Base-by-base conservation (phyloP, 345 rosid genomes). In the Cardamine occulta region DNA sequence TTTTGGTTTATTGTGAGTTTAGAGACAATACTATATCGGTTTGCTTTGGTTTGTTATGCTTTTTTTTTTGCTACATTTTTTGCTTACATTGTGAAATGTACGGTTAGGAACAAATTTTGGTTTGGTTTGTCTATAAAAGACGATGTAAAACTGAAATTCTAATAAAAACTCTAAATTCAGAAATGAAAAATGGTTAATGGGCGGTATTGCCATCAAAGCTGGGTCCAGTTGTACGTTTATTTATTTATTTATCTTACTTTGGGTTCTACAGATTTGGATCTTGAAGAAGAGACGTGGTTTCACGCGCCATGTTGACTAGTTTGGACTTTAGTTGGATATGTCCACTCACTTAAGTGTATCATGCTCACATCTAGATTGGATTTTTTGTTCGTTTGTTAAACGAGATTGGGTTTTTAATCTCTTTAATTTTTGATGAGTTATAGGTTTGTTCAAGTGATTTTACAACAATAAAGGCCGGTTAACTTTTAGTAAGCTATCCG, bases 231-330 rank as follows among this genome's bases (percentile, higher is more conserved):
- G 80, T 64, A 57, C 29, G 7, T 18, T 74, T 74, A 5, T 64
- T 42, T 53, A 2, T 66, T 44, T 13, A 18, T 6, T 68, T 13
- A 37, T 19, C 6, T 55, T 13, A 15, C 21, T n/a, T 51, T 51
- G 4, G 63, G 45, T 66, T 48, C 12, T 34, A 77, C 51, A 48
- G 34, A 77, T 64, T 70, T 77, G 73, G 80, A 48, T 71, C 67
- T 64, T 49, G 77, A 39, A 39, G 26, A 21, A 48, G 29, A 63
- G 32, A 59, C 19, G 18, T 32, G 52, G 6, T 19, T 11, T 71
- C 77, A 77, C 77, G 81, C 76, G 78, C 81, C 74, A 35, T 73
- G 70, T 78, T 70, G 66, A 44, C 70, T 52, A 19, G 60, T 79
- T 51, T 70, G 59, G 71, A 63, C 29, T 49, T n/a, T 66, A 66